Evolutionary conservation across 768 basidiomycete species (phyloP).

Genomic region (Piloderma croceum): DNA sequence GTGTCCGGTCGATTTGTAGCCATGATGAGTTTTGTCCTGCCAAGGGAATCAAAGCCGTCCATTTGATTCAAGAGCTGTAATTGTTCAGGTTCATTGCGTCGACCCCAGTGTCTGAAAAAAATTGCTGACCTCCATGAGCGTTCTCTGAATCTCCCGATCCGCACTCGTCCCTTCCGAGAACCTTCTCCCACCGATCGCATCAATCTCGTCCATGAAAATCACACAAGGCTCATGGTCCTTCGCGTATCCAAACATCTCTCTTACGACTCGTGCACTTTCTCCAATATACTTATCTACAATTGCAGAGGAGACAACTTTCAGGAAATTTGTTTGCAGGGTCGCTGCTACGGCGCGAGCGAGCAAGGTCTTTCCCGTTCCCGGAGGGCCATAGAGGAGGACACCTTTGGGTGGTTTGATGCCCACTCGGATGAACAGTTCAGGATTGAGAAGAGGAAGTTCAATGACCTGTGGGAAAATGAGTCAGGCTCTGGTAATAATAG

Average conservation of each 20-base stretch:
- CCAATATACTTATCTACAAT: constrained; percentile 99
- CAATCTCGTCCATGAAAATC: constrained; percentile 98
- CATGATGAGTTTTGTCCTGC: constrained; percentile 96
- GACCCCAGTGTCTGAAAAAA: neutral
- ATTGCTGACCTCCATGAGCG: constrained; percentile 82
- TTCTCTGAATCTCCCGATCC: constrained; percentile 97
- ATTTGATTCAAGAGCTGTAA: constrained; percentile 91
- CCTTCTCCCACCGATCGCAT: constrained; percentile 90
- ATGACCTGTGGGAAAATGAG: constrained; percentile 59
- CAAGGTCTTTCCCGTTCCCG: constrained; percentile 94
- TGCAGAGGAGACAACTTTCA: constrained; percentile 97
- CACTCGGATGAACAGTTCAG: constrained; percentile 91
- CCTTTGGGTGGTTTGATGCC: constrained; percentile 97
- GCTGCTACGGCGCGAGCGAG: constrained; percentile 95
- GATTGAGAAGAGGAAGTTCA: constrained; percentile 89
- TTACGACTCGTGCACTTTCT: constrained; percentile 90
- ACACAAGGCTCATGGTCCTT: constrained; percentile 97
- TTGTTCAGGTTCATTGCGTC: neutral
- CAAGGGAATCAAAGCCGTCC: constrained; percentile 98
- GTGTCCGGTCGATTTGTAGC: constrained; percentile 99
- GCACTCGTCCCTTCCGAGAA: constrained; percentile 96
- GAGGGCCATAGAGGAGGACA: constrained; percentile 92
- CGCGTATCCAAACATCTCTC: constrained; percentile 99
- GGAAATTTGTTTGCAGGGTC: constrained; percentile 90
- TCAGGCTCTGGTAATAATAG: constrained; percentile 2